Percentiles rank a stretch among this genome's conserved stretches.
phyloP scores from a whole-genome alignment of 2,329 filamentous ascomycete species.

The Tolypocladium ovalisporum region DNA sequence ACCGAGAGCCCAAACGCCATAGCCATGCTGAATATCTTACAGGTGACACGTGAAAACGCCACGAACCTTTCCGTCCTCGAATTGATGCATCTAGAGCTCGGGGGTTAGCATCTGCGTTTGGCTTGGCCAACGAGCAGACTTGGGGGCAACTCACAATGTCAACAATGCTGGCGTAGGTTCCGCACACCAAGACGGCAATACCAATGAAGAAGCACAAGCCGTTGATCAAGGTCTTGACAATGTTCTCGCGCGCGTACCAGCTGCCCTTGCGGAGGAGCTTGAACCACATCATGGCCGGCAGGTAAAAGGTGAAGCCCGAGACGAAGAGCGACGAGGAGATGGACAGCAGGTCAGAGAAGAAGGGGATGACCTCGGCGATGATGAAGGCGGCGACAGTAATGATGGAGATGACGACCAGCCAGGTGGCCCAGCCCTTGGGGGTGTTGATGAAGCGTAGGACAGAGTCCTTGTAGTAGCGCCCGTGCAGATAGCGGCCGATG shows the following conservation, averaged over 20 bases:
- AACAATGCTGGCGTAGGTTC: conserved; percentile 14
- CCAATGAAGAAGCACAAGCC: conserved; percentile 14
- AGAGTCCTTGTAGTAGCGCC: conserved; percentile 30
- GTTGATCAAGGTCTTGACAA: conserved; percentile 11
- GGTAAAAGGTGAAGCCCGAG: conserved; percentile 25
- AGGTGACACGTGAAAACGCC: conserved; percentile 8
- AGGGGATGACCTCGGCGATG: conserved; percentile 61
- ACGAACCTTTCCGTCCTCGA: neutral
- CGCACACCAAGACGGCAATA: conserved; percentile 12
- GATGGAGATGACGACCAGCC: conserved; percentile 44
- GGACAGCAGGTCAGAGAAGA: conserved; percentile 55
- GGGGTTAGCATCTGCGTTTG: neutral
- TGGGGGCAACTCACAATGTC: conserved; percentile 14
- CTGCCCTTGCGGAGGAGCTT: conserved; percentile 20
- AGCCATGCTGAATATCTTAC: neutral
- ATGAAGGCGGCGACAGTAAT: conserved; percentile 57
- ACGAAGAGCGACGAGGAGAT: conserved; percentile 38
- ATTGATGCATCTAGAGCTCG: conserved; percentile 3
- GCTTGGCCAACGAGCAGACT: neutral
- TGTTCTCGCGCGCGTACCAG: conserved; percentile 14
- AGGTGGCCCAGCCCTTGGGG: conserved; percentile 35
- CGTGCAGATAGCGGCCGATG: conserved; percentile 33
- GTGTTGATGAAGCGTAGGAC: conserved; percentile 37
- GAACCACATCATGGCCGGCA: conserved; percentile 29
- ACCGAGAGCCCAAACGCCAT: neutral